Base-by-base conservation (phyloP, 2,329 filamentous ascomycete genomes). In the Fusarium palustre region DNA sequence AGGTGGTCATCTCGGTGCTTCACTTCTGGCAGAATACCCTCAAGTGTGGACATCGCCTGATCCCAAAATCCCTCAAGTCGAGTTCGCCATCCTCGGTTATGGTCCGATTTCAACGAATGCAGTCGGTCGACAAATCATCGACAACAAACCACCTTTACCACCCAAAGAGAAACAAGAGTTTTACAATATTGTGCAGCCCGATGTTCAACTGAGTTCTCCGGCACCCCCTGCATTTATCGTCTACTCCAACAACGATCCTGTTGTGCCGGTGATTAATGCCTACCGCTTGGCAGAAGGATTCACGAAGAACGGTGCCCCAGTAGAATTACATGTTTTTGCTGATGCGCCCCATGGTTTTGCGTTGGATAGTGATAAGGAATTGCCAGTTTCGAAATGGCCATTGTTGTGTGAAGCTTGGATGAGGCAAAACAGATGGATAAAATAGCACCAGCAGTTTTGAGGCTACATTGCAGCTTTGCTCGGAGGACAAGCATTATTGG, bases 341-440 rank as follows among this genome's bases (percentile, higher is more conserved):
- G 71, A 74, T 38, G 71, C 71, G 0, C 71, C 71, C 3, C 71
- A 74, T 33, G 71, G 71, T 0, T 74, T 74, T 24, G 71, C 71
- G 0, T 22, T 74, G 1, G 71, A 72, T 15, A 74, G 58, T 34
- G 3, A 50, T 4, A 10, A n/a, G 12, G 39, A 59, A 13, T 13
- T 72, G 2, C 71, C 71, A 0, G 71, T 74, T 3, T 72, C 71
- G 0, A 62, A 68, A 0, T 74, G 71, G 71, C 71, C 71, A 0
- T 49, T 39, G 1, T 55, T 72, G n/a, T 74, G 71, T 18, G 71
- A 72, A 31, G 55, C 55, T 8, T 74, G 71, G 71, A n/a, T 74
- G 1, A 55, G 16, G 10, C 68, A 73, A 4, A 45, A 68, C 3
- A 31, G 25, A 5, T 70, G 59, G 62, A 42, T 70, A 55, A 20